Percentiles rank a stretch among this genome's conserved stretches.
Evolutionary conservation across 176 grass and related monocot genomes (phyloP).

Genomic region (Oryza nivara): DNA sequence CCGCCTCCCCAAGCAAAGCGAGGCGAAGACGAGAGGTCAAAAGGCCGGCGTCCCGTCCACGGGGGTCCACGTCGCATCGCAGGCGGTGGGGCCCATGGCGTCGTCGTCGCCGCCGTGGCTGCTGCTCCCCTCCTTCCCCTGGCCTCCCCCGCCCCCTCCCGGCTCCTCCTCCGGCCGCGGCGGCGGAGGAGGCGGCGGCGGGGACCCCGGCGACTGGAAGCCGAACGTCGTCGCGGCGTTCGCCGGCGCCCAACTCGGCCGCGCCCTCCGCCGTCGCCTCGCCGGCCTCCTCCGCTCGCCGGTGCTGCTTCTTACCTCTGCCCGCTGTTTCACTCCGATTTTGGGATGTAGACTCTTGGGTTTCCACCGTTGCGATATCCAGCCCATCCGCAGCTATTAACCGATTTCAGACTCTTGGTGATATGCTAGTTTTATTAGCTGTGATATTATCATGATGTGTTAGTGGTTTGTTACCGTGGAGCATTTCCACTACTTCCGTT

Average conservation of each 20-base stretch:
- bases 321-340: not conserved
- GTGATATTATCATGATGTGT: not conserved
- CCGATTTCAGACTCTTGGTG: not conserved
- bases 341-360: not conserved
- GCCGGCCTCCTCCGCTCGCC: conserved; percentile 51
- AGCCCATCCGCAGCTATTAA: not conserved
- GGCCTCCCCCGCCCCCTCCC: conserved; percentile 53
- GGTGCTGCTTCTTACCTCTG: conserved; percentile 7
- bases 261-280: conserved; percentile 56
- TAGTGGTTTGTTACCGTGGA: not conserved
- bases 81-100: conserved; percentile 45
- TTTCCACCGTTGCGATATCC: not conserved
- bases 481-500: not conserved
- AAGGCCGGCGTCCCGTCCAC: conserved; percentile 16
- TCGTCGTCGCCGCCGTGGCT: conserved; percentile 45
- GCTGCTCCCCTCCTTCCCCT: conserved; percentile 47
- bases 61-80: conserved; percentile 38
- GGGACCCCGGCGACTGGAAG: conserved; percentile 52
- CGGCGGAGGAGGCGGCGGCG: conserved; percentile 35
- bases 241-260: conserved; percentile 54
- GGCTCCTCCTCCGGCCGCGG: conserved; percentile 44
- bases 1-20: conserved; percentile 43
- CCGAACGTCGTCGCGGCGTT: conserved; percentile 44
- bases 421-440: not conserved
- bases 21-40: conserved; percentile 15